phyloP scores from a whole-genome alignment of 1,284 basidiomycete species.

The Termitomyces sp. region DNA sequence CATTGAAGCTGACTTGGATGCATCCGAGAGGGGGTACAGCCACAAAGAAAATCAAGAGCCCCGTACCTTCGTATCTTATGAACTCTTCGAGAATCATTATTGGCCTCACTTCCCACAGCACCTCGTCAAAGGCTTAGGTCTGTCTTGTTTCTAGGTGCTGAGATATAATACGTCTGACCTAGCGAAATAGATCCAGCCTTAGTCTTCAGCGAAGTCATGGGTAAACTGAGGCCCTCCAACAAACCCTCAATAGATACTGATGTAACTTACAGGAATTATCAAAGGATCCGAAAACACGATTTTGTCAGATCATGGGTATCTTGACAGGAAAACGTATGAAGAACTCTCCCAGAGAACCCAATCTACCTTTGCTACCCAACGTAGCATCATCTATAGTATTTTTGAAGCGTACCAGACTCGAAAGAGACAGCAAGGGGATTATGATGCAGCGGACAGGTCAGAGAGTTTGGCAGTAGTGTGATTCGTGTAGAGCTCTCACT shows the following conservation, averaged over 20 bases:
- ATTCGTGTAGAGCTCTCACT: neutral
- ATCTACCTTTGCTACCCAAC: conserved; percentile 46
- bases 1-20: conserved; percentile 36
- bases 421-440: conserved; percentile 42
- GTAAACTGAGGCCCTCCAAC: conserved; percentile 24
- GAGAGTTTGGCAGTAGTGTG: no score
- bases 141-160: conserved; percentile 1
- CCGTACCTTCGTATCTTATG: conserved; percentile 37
- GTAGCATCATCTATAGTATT: conserved; percentile 47
- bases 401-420: conserved; percentile 49
- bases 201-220: conserved; percentile 67
- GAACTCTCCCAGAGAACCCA: conserved; percentile 46
- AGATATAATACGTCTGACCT: neutral
- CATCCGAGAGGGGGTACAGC: neutral
- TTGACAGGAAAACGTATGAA: conserved; percentile 43
- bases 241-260: neutral
- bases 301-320: conserved; percentile 27
- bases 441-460: conserved; percentile 62
- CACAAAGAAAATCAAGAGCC: conserved; percentile 2
- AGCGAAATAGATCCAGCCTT: conserved; percentile 47
- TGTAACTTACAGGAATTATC: conserved; percentile 47
- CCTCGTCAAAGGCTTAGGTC: conserved; percentile 53
- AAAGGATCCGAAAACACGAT: conserved; percentile 57
- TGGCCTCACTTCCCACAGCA: conserved; percentile 61
- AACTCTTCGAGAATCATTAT: conserved; percentile 47